Evolutionary conservation across 306 rosid species (phyloP).

Genomic region (Corylus americana): DNA sequence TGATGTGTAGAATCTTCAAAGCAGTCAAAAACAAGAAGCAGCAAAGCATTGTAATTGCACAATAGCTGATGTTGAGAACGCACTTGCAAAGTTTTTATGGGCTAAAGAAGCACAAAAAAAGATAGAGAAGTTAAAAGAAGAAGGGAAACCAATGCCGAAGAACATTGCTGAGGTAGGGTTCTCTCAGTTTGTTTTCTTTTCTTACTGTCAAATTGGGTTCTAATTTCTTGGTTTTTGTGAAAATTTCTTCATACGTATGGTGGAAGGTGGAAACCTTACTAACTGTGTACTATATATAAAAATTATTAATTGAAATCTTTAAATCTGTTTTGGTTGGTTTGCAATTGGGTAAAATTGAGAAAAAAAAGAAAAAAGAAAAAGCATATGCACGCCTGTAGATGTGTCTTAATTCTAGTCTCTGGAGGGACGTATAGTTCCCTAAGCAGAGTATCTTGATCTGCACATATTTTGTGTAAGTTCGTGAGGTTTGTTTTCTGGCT

Average conservation of each 20-base stretch:
- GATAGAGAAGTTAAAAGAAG: slow-evolving; percentile 67
- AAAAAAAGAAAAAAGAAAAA: no score
- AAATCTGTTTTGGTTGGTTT: background rate
- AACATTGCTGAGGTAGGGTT: slow-evolving; percentile 60
- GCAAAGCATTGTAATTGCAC: slow-evolving; percentile 80
- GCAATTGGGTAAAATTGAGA: background rate
- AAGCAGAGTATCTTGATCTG: no score
- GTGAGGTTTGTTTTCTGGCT: slow-evolving; percentile 2
- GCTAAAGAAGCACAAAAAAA: slow-evolving; percentile 83
- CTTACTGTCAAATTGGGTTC: background rate
- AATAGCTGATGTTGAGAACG: slow-evolving; percentile 81
- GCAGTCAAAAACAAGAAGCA: slow-evolving; percentile 69
- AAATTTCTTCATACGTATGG: background rate
- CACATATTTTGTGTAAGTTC: no score
- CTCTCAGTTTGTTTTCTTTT: slow-evolving; percentile 10
- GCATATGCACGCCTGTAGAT: background rate
- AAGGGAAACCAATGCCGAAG: slow-evolving; percentile 89
- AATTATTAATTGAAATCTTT: slow-evolving; percentile 1
- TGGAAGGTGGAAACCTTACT: background rate
- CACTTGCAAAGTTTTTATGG: slow-evolving; percentile 87
- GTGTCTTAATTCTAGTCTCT: slow-evolving; percentile 1
- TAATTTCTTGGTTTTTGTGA: background rate
- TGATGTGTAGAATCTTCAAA: slow-evolving; percentile 64
- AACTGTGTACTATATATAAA: background rate
- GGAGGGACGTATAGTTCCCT: background rate